Base-by-base conservation (phyloP, 2,329 filamentous ascomycete genomes). In the Cercospora zeina region DNA sequence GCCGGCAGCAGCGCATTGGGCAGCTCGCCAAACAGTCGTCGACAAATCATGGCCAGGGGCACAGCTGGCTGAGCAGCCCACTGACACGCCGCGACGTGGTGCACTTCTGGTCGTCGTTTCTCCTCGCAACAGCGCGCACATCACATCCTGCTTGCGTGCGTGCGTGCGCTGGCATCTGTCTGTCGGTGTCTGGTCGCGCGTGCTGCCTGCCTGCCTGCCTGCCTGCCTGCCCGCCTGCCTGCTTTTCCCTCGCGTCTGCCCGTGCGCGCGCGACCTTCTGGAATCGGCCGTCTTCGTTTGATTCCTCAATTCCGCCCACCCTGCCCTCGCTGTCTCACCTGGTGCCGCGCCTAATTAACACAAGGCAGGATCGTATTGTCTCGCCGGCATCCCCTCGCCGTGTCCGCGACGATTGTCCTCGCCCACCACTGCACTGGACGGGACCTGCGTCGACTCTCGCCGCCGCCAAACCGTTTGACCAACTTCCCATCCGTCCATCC, bases 271-370 rank as follows among this genome's bases (percentile, higher is more conserved):
- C 63, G 60, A 65, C 65, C 59, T 66, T 63, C 65, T 65, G 63
- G 59, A 61, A 61, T 59, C 65, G 64, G 65, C 57, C 61, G 61
- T 55, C 37, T 36, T 59, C 57, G 37, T 60, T 58, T 58, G 37
- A 63, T 62, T 61, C 55, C 61, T 64, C 65, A 65, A 58, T 64
- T 62, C 61, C 63, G 47, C 55, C 55, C 49, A 37, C 56, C 59
- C 65, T 55, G 59, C 59, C 58, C 14, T 54, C 58, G 51, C 57
- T 66, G 62, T 67, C 68, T 69, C 64, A 65, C 66, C 63, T 68
- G 58, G 66, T 68, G 24, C 62, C 59, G 56, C 61, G 63, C 60
- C 56, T 67, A 64, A 64, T 67, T 66, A 64, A 64, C 24, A 27
- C 61, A 59, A 65, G 64, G 60, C 59, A 55, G 47, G 54, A 57